Percentiles rank a stretch among this genome's conserved stretches.
Conservation (phyloP, 352 stramenopile species). For the Phytophthora meadii region DNA sequence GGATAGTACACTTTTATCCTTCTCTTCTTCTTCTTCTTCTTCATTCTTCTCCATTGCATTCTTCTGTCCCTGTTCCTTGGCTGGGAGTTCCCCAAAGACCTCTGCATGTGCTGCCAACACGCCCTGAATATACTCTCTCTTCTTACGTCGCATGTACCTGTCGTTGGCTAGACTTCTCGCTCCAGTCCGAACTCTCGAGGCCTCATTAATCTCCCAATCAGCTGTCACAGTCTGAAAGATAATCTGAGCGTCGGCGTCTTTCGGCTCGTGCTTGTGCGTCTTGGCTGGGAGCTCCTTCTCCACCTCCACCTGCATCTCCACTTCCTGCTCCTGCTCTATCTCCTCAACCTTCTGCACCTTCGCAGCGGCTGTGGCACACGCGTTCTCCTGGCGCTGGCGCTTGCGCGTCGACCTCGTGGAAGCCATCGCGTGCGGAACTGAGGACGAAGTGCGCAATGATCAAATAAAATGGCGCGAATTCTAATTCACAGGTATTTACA, state of each 20-base stretch:
- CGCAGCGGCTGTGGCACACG: background rate
- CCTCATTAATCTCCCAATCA: slow-evolving; percentile 10
- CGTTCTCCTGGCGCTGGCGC: background rate
- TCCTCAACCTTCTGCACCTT: background rate
- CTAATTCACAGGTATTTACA: too few relatives aligned
- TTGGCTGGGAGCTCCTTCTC: too few relatives aligned
- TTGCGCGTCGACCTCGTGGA: slow-evolving; percentile 5
- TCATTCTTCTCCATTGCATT: background rate
- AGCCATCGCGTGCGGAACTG: background rate
- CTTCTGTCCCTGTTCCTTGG: background rate
- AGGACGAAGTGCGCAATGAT: slow-evolving; percentile 14
- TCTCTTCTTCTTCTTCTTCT: slow-evolving; percentile 1
- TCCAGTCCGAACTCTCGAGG: background rate
- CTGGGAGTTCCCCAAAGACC: background rate
- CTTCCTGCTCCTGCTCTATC: background rate
- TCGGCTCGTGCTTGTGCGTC: background rate
- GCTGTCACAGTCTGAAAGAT: slow-evolving; percentile 14
- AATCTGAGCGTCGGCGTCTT: background rate
- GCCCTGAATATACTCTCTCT: slow-evolving; percentile 30
- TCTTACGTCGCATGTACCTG: slow-evolving; percentile 40
- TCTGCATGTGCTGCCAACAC: slow-evolving; percentile 7
- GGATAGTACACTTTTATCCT: background rate
- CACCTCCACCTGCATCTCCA: background rate
- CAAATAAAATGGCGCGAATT: slow-evolving; percentile 9
- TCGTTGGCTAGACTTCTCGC: slow-evolving; percentile 11